A percentile compares a stretch with the other conserved stretches of the same genome.
Evolutionary conservation across 257 asterid species (phyloP).

Genomic region (Rehmannia glutinosa): DNA sequence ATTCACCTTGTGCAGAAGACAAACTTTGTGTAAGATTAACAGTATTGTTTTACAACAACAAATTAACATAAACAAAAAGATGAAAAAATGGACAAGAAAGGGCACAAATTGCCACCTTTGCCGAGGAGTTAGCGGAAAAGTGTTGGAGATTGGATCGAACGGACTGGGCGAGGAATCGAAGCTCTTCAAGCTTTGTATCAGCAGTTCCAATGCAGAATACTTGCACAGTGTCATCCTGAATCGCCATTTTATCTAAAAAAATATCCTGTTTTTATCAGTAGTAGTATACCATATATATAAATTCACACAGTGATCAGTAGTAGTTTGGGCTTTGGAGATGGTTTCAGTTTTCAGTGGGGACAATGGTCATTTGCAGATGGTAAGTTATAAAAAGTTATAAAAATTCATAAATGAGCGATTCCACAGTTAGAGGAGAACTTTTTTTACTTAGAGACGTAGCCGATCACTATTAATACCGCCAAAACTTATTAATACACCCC

Average conservation of each 20-base stretch:
- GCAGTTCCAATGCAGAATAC: conserved; percentile 84
- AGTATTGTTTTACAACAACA: background rate
- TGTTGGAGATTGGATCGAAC: conserved; percentile 47
- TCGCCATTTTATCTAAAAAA: conserved; percentile 19
- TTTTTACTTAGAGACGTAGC: too few species aligned
- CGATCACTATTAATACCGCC: too few species aligned
- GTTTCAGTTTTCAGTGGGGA: background rate
- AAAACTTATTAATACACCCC: too few species aligned
- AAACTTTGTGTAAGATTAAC: background rate
- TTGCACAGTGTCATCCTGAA: conserved; percentile 14
- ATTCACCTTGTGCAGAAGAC: background rate
- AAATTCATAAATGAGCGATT: too few species aligned
- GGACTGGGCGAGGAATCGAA: conserved; percentile 53
- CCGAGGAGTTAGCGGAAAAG: conserved; percentile 40
- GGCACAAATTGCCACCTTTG: conserved; percentile 33
- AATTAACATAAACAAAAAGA: background rate
- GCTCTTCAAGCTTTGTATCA: conserved; percentile 81
- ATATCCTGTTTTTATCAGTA: background rate
- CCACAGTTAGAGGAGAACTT: too few species aligned
- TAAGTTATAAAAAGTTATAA: too few species aligned
- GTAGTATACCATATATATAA: background rate
- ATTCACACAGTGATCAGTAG: background rate
- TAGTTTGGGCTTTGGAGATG: background rate
- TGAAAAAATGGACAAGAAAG: background rate
- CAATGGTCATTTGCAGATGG: too few species aligned